phyloP scores from a whole-genome alignment of 192 early-diverging fungal species.

The Coemansia sp. region DNA sequence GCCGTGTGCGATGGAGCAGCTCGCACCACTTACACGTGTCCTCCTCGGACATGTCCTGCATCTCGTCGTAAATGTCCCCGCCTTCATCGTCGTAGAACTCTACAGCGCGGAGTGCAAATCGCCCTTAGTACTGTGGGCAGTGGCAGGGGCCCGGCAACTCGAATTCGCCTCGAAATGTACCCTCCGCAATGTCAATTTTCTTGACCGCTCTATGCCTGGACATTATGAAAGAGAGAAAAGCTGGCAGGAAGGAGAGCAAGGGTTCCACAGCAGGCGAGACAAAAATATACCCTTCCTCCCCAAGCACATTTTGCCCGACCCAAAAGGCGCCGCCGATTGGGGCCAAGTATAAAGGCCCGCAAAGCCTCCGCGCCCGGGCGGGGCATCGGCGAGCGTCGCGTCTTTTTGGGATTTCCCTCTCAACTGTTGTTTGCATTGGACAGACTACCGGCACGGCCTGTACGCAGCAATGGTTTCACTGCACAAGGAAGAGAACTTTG shows the following conservation, averaged over 20 bases:
- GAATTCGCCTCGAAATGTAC: conserved; percentile 2
- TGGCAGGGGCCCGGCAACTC: no score
- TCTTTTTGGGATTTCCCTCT: no score
- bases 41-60: conserved; percentile 45
- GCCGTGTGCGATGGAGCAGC: background rate
- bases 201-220: conserved; percentile 43
- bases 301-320: no score
- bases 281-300: no score
- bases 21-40: conserved; percentile 21
- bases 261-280: background rate
- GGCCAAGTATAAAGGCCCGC: no score
- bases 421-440: background rate
- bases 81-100: conserved; percentile 44
- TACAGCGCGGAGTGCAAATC: conserved; percentile 3
- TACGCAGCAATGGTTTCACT: conserved; percentile 17
- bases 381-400: no score
- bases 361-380: no score
- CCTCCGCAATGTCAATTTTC: conserved; percentile 44
- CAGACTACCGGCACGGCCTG: background rate
- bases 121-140: background rate
- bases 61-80: conserved; percentile 25
- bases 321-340: no score
- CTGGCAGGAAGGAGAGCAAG: background rate
- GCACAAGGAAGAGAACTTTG: conserved; percentile 68
- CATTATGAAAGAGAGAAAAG: conserved; percentile 19